phyloP scores from a whole-genome alignment of 2,329 filamentous ascomycete species.

The Hirsutella minnesotensis region DNA sequence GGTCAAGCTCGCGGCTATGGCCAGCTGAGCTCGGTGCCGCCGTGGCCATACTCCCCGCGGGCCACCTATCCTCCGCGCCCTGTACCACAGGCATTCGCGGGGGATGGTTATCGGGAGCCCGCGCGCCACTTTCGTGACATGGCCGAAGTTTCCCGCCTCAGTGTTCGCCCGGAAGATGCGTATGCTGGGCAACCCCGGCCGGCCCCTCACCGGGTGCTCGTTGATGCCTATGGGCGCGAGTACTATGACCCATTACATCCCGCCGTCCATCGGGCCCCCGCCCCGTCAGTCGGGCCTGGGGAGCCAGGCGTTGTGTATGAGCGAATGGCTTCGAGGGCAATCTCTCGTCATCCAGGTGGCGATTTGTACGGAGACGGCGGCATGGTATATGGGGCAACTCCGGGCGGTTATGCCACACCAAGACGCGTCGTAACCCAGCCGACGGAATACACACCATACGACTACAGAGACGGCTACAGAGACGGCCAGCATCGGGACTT shows the following conservation, averaged over 20 bases:
- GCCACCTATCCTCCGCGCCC: constrained; percentile 26
- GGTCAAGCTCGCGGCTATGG: constrained; percentile 21
- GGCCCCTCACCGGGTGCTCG: constrained; percentile 54
- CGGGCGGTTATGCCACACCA: constrained; percentile 37
- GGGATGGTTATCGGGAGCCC: constrained; percentile 27
- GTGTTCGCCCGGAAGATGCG: constrained; percentile 36
- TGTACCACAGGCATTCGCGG: constrained; percentile 28
- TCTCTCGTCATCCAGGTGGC: constrained; percentile 35
- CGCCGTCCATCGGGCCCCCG: constrained; percentile 39
- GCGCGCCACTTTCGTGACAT: constrained; percentile 32
- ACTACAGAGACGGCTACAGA: constrained; percentile 41
- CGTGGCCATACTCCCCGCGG: constrained; percentile 22
- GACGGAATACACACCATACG: constrained; percentile 42
- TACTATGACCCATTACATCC: constrained; percentile 48
- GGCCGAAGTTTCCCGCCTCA: constrained; percentile 30
- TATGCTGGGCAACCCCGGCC: constrained; percentile 39
- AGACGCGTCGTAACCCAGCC: constrained; percentile 51
- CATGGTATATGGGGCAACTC: constrained; percentile 35
- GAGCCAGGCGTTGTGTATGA: constrained; percentile 56
- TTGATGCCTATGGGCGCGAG: constrained; percentile 74
- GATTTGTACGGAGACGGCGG: constrained; percentile 37
- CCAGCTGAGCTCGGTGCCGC: constrained; percentile 23
- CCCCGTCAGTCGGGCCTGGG: constrained; percentile 29
- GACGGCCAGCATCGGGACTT: constrained; percentile 47
- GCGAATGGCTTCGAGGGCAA: constrained; percentile 39